Evolutionary conservation across 108 stramenopile genomes (phyloP), one percentile per base, ranked within the genome.

Genomic region (Bacterosira constricta): DNA sequence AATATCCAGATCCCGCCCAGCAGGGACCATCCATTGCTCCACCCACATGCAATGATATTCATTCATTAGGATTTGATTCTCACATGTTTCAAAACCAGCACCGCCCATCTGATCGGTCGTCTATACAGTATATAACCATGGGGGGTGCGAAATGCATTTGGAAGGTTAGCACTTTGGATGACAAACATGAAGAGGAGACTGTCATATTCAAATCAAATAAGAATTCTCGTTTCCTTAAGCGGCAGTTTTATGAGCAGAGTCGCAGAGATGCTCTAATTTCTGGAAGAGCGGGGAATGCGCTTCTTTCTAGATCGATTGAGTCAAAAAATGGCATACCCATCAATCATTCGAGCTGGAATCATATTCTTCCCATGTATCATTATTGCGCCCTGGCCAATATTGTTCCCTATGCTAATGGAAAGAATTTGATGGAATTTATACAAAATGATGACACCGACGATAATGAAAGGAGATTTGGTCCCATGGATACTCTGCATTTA

Each of bases 311-410:
- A 6, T 5, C 6, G 15, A 17, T 11, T 18, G 5, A 18, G 13
- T 6, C 47, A 5, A 49, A 49, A 10, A 10, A 6, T 49, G 9
- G 47, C 47, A 17, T 13, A 49, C 17, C 6, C 20, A 27, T 27
- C 44, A 29, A 45, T 10, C 21, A 42, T 26, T 27, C n/a, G n/a
- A 17, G 18, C 15, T 39, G 41, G 41, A 12, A 38, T 10, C 41
- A 62, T 45, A 42, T 62, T 6, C 29, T 62, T 13, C 61, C 61
- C 17, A 42, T 46, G 61, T 62, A 62, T 31, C 61, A 62, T 23
- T 45, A 30, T 39, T 62, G 61, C 30, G 44, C 61, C 41, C 29
- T 45, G 10, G 44, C 61, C 13, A 25, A 39, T 29, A 11, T 62
- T 20, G 61, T 62, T 18, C 61, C 61, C 3, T 62, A 30, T 30